Base-by-base conservation (phyloP, 768 basidiomycete genomes). In the Pisolithus microcarpus region DNA sequence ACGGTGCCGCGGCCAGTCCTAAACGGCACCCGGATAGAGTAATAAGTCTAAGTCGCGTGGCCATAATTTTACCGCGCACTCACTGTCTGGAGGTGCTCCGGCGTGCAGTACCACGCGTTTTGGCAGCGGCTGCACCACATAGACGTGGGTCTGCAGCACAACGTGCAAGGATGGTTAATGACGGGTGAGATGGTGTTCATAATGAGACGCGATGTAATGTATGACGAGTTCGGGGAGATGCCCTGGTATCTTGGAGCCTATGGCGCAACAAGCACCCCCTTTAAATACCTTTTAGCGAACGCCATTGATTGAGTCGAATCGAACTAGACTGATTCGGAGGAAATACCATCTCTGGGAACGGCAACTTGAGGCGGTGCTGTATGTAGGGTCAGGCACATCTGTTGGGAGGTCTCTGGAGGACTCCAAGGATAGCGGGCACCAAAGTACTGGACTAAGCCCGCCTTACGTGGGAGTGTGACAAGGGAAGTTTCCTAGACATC, bases 41-140 rank as follows among this genome's bases (percentile, higher is more conserved):
- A 52, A 34, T 57, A 38, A 57, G 53, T 21, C 48, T 48, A 38
- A 8, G 26, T 65, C 64, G 60, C 52, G 57, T 67, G 54, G 43
- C 46, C 38, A 42, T 18, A 26, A 52, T 37, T 18, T 26, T 36
- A 38, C 42, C n/a, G 38, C 15, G 28, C n/a, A 43, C 82, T 58
- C 59, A 90, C 89, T 46, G 63, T 72, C 50, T 81, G 77, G 26
- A 88, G 78, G 61, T 91, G 90, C 48, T 89, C 85, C 30, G 86
- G 75, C 10, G 80, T 74, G 69, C 89, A 91, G 60, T 91, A 91
- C 85, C 85, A 92, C 1, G 82, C 76, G 44, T 70, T 75, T 59
- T 90, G 85, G 67, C 90, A 92, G 46, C 90, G 87, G 57, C 84
- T 84, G 65, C 90, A 92, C 87, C 89, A 91, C 80, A 87, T 84